A percentile compares a stretch with the other conserved stretches of the same genome.
Conservation (phyloP, 495 filamentous ascomycete species). For the Pseudotulostoma volvatum region DNA sequence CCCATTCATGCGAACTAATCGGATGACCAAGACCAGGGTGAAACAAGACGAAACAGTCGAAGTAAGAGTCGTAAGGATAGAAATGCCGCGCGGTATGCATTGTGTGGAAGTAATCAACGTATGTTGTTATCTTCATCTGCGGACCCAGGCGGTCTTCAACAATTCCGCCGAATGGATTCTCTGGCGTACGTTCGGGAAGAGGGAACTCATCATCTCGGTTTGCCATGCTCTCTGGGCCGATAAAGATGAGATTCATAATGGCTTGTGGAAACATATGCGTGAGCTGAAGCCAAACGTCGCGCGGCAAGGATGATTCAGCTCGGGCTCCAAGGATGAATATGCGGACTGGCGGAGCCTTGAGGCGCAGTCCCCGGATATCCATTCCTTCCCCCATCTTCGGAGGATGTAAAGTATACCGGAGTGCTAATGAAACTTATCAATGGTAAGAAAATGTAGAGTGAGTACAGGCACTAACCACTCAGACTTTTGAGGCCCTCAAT, state of each 20-base stretch:
- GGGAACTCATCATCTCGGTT: constrained; percentile 84
- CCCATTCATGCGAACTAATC: constrained; percentile 83
- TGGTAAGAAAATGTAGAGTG: too few relatives aligned
- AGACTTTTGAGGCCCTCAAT: constrained; percentile 81
- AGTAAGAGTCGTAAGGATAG: constrained; percentile 90
- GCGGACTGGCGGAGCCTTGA: constrained; percentile 70
- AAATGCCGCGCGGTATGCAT: constrained; percentile 80
- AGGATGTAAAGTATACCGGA: constrained; percentile 87
- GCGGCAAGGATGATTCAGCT: constrained; percentile 86
- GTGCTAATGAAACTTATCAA: constrained; percentile 34
- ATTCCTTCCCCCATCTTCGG: constrained; percentile 56
- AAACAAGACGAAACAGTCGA: constrained; percentile 91
- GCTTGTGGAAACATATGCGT: constrained; percentile 74
- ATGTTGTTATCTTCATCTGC: constrained; percentile 87
- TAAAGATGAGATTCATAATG: constrained; percentile 66
- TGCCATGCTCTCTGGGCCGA: constrained; percentile 88
- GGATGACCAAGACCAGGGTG: constrained; percentile 93
- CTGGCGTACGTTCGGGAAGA: constrained; percentile 61
- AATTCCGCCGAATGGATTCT: constrained; percentile 82
- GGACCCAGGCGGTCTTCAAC: constrained; percentile 75
- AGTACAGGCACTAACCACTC: constrained; percentile 51
- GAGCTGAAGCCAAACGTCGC: constrained; percentile 87
- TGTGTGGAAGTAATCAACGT: constrained; percentile 96
- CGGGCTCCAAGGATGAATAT: constrained; percentile 91
- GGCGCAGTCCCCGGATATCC: constrained; percentile 61